These are phyloP conservation scores for Carex myosuroides DNA, from an alignment of 176 grass and related monocot species.

Conservation along the genomic window DNA sequence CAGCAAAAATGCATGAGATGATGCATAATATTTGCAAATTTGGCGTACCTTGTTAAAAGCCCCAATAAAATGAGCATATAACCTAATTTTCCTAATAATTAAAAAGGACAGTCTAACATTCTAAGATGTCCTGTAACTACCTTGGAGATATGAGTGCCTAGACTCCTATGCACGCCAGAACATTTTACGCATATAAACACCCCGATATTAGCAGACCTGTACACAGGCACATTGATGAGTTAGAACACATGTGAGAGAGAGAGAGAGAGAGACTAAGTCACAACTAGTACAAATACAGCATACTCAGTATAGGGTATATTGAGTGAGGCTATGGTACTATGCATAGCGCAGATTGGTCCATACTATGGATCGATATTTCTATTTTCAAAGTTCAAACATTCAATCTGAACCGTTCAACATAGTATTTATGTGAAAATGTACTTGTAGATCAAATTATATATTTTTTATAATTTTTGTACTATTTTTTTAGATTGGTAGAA, in stretches of 20 bases:
- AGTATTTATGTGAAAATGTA: too few species aligned
- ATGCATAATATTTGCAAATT: background rate
- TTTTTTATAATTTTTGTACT: too few species aligned
- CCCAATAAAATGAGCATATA: background rate
- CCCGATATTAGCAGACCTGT: constrained; percentile 63
- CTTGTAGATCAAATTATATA: too few species aligned
- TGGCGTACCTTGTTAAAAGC: background rate
- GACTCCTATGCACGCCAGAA: constrained; percentile 63
- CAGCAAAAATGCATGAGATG: background rate
- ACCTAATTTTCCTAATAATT: background rate
- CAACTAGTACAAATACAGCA: constrained; percentile 4
- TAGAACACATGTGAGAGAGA: background rate
- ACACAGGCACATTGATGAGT: background rate
- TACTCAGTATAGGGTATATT: background rate
- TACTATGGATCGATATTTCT: too few species aligned
- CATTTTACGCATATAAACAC: constrained; percentile 83
- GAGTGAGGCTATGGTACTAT: too few species aligned
- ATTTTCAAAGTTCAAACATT: too few species aligned
- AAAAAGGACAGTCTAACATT: background rate
- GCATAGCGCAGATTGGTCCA: too few species aligned
- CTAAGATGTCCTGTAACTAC: constrained; percentile 18
- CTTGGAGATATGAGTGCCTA: constrained; percentile 73
- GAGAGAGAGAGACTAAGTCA: background rate
- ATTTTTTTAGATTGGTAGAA: too few species aligned
- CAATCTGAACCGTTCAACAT: too few species aligned